These are phyloP conservation scores for Rhizomucor miehei DNA, from an alignment of 371 early-diverging fungal species.

Conservation along the genomic window DNA sequence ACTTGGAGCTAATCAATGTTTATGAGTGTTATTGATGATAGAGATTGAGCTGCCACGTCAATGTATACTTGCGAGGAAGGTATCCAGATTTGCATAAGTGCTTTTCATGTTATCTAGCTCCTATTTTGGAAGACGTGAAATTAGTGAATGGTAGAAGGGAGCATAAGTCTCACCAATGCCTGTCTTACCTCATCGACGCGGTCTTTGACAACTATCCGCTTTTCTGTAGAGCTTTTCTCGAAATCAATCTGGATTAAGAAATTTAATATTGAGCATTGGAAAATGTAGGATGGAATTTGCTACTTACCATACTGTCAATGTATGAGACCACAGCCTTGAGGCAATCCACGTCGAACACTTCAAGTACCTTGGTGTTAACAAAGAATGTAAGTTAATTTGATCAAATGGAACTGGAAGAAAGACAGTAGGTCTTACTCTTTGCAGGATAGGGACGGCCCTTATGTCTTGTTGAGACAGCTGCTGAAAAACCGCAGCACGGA, in stretches of 20 bases:
- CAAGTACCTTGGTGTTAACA: too few relatives aligned
- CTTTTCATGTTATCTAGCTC: constrained; percentile 62
- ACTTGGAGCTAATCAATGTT: constrained; percentile 47
- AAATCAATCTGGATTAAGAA: constrained; percentile 63
- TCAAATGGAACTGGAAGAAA: too few relatives aligned
- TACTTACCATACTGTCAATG: constrained; percentile 57
- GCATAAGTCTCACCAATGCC: not conserved
- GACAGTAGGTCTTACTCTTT: too few relatives aligned
- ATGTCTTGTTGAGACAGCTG: too few relatives aligned
- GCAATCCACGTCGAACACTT: not conserved
- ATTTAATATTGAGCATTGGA: not conserved
- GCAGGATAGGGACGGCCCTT: too few relatives aligned
- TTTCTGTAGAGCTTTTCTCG: constrained; percentile 56
- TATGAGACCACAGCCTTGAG: constrained; percentile 34
- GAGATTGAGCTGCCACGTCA: too few relatives aligned
- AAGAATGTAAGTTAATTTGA: too few relatives aligned
- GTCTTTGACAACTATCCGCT: constrained; percentile 56
- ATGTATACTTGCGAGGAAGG: constrained; percentile 42
- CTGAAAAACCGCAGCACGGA: constrained; percentile 16
- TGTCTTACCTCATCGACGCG: constrained; percentile 52
- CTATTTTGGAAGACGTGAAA: constrained; percentile 6
- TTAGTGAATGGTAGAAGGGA: not conserved
- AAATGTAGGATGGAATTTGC: not conserved
- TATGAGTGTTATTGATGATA: too few relatives aligned
- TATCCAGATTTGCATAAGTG: constrained; percentile 55